phyloP scores from a whole-genome alignment of 345 rosid species.

The Linum tenue region DNA sequence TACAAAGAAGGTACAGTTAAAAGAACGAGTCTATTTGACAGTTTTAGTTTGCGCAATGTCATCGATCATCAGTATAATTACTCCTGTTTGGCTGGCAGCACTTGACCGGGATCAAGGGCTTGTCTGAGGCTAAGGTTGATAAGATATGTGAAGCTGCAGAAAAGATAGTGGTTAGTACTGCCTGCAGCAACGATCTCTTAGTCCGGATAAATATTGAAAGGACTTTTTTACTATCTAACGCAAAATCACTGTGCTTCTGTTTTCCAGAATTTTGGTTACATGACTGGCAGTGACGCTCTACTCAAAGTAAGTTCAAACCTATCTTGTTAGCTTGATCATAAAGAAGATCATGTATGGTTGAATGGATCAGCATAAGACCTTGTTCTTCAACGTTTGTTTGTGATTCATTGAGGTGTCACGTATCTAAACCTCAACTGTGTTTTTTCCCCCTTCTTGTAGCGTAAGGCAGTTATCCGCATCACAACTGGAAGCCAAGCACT shows the following conservation, averaged over 20 bases:
- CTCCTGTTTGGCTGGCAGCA: slow-evolving; percentile 35
- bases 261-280: slow-evolving; percentile 73
- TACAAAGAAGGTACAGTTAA: slow-evolving; percentile 59
- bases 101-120: slow-evolving; percentile 87
- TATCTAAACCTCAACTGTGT: not conserved
- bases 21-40: not conserved
- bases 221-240: not conserved
- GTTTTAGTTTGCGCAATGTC: not conserved
- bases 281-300: slow-evolving; percentile 86
- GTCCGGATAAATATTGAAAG: not conserved
- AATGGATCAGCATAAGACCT: not conserved
- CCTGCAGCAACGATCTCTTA: not conserved
- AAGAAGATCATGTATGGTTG: not conserved
- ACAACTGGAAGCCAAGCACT: slow-evolving; percentile 96
- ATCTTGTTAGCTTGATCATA: not conserved
- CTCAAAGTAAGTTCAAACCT: slow-evolving; percentile 45
- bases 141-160: slow-evolving; percentile 97
- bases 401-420: not conserved
- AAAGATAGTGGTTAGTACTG: slow-evolving; percentile 73
- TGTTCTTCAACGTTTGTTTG: not conserved
- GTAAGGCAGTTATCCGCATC: slow-evolving; percentile 60
- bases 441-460: slow-evolving; percentile 25
- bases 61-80: not conserved
- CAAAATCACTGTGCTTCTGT: not conserved
- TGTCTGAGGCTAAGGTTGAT: slow-evolving; percentile 94